A percentile compares a stretch with the other conserved stretches of the same genome.
Evolutionary conservation across 495 filamentous ascomycete genomes (phyloP).

Genomic region (Parmelia sp.): DNA sequence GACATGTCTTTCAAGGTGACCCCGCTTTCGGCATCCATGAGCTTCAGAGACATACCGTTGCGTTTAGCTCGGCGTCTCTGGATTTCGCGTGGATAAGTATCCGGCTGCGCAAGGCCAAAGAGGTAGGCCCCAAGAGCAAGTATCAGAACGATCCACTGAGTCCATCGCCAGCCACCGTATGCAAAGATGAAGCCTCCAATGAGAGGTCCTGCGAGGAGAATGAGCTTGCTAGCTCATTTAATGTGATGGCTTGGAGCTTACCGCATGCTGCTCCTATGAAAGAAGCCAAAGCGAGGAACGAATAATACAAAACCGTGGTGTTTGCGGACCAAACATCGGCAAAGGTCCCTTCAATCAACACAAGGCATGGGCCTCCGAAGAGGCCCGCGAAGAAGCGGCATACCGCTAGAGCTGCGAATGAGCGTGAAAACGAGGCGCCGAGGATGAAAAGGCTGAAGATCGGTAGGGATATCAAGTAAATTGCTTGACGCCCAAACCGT

Average conservation of each 20-base stretch:
- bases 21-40: slow-evolving; percentile 25
- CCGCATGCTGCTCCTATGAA: slow-evolving; percentile 35
- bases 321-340: slow-evolving; percentile 39
- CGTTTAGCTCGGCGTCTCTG: slow-evolving; percentile 32
- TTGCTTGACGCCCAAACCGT: slow-evolving; percentile 32
- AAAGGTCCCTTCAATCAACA: slow-evolving; percentile 42
- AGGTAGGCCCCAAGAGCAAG: slow-evolving; percentile 30
- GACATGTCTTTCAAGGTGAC: slow-evolving; percentile 32
- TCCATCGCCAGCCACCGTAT: slow-evolving; percentile 36
- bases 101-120: slow-evolving; percentile 34
- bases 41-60: slow-evolving; percentile 22
- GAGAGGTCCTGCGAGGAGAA: slow-evolving; percentile 30
- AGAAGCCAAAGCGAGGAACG: slow-evolving; percentile 32
- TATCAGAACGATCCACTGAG: slow-evolving; percentile 35
- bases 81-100: slow-evolving; percentile 40
- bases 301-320: slow-evolving; percentile 33
- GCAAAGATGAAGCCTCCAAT: slow-evolving; percentile 33
- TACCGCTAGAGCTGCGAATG: slow-evolving; percentile 31
- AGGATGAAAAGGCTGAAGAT: slow-evolving; percentile 36
- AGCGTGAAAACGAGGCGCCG: slow-evolving; percentile 32
- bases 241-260: slow-evolving; percentile 11
- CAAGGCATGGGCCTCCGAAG: slow-evolving; percentile 38
- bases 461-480: slow-evolving; percentile 33
- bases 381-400: slow-evolving; percentile 41
- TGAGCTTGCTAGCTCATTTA: neutral